phyloP scores from a whole-genome alignment of 2,329 filamentous ascomycete genomes.

The Colletotrichum sp. region DNA sequence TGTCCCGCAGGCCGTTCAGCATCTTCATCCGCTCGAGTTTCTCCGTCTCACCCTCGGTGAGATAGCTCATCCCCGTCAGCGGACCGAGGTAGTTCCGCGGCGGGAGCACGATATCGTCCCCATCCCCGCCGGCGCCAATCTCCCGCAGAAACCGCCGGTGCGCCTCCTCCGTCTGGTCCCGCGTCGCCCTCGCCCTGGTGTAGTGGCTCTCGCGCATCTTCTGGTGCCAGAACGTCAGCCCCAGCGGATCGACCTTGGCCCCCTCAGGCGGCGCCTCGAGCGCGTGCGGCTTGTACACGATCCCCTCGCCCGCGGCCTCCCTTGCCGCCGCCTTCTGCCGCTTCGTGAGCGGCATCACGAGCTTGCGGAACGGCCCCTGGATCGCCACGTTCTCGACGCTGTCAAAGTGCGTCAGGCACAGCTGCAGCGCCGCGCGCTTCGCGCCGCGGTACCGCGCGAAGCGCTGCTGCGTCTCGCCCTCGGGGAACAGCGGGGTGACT shows the following conservation, averaged over 20 bases:
- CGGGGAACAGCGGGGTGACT: constrained; percentile 6
- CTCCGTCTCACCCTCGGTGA: constrained; percentile 27
- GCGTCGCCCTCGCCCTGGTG: constrained; percentile 25
- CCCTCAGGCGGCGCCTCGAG: constrained; percentile 1
- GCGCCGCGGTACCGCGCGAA: constrained; percentile 44
- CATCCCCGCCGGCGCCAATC: neutral
- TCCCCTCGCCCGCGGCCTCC: neutral
- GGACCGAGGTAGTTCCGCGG: constrained; percentile 35
- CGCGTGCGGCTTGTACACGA: constrained; percentile 17
- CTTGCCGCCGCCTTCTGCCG: constrained; percentile 21
- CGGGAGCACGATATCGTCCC: constrained; percentile 19
- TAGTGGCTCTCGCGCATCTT: constrained; percentile 27
- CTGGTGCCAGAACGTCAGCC: constrained; percentile 32
- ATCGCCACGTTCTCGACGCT: constrained; percentile 40
- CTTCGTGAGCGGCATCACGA: constrained; percentile 38
- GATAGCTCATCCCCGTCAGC: constrained; percentile 24
- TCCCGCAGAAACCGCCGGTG: constrained; percentile 18
- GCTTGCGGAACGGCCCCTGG: constrained; percentile 39
- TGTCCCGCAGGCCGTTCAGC: constrained; percentile 21
- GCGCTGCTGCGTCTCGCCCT: constrained; percentile 24
- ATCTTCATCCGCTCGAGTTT: constrained; percentile 29
- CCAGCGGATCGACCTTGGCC: constrained; percentile 31
- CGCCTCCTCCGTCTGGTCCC: constrained; percentile 24
- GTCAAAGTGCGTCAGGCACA: constrained; percentile 41
- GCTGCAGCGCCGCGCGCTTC: constrained; percentile 50